Percentiles rank a stretch among this genome's conserved stretches.
Conservation (phyloP, 2,329 filamentous ascomycete genomes). For the Penicillium rolfsii region DNA sequence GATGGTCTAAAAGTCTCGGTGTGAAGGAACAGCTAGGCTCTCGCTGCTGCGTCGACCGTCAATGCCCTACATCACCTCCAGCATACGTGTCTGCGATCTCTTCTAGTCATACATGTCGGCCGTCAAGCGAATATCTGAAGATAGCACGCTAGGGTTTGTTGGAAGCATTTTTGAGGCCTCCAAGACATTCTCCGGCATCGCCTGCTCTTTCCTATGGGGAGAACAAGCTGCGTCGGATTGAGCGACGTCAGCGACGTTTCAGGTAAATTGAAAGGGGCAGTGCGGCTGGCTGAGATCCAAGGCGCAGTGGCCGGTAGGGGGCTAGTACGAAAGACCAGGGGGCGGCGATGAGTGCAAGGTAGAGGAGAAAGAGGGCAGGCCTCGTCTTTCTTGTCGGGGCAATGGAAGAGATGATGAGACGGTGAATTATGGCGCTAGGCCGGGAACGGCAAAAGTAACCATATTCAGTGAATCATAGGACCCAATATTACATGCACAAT, state of each 20-base stretch:
- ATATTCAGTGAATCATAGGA: no score
- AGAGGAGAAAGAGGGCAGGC: no score
- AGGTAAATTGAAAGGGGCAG: no score
- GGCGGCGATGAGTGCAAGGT: no score
- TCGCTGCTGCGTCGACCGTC: neutral
- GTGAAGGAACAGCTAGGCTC: neutral
- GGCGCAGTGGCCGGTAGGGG: no score
- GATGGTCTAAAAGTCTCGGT: neutral
- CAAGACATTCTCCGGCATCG: neutral
- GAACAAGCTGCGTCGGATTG: neutral
- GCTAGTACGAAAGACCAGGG: no score
- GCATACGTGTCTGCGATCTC: neutral
- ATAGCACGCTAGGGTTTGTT: neutral
- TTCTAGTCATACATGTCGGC: neutral
- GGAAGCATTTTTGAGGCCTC: neutral
- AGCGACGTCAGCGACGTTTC: no score
- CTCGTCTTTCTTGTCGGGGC: no score
- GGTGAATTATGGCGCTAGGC: neutral
- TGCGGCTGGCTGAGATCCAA: no score
- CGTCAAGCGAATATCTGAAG: neutral
- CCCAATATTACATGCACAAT: no score
- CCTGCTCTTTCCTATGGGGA: neutral
- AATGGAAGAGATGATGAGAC: neutral
- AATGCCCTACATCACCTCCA: neutral
- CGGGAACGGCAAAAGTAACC: no score